These are phyloP conservation scores for Hemisphaericaspora xylofermentans DNA, from an alignment of 1,139 yeast species.

Conservation along the genomic window DNA sequence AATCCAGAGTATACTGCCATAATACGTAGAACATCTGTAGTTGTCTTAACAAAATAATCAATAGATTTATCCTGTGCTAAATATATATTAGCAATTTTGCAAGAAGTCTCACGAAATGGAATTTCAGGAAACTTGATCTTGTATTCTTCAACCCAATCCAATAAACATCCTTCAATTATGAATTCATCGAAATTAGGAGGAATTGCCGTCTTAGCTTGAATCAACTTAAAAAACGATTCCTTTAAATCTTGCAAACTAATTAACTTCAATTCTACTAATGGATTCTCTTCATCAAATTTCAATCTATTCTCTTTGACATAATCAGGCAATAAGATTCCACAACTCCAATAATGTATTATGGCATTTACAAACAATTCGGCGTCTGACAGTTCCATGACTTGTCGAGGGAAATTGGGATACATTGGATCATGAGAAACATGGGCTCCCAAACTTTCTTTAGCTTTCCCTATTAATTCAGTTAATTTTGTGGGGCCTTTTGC, in stretches of 20 bases:
- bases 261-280: background rate
- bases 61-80: constrained; percentile 9
- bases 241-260: constrained; percentile 8
- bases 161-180: constrained; percentile 5
- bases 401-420: constrained; percentile 14
- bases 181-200: constrained; percentile 6
- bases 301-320: constrained; percentile 7
- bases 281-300: constrained; percentile 6
- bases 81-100: constrained; percentile 9
- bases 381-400: constrained; percentile 11
- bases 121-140: constrained; percentile 5
- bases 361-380: constrained; percentile 10
- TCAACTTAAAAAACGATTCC: constrained; percentile 8
- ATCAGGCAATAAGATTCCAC: constrained; percentile 6
- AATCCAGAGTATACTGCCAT: constrained; percentile 11
- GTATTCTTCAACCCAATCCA: constrained; percentile 9
- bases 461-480: background rate
- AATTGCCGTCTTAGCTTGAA: constrained; percentile 10
- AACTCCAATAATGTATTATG: constrained; percentile 10
- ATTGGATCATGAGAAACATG: constrained; percentile 6
- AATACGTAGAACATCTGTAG: constrained; percentile 13
- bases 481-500: background rate
- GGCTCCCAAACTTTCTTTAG: constrained; percentile 3
- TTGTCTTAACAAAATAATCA: constrained; percentile 7
- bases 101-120: constrained; percentile 13